Base-by-base conservation (phyloP, 2,329 filamentous ascomycete species). In the Microsporum audouinii region DNA sequence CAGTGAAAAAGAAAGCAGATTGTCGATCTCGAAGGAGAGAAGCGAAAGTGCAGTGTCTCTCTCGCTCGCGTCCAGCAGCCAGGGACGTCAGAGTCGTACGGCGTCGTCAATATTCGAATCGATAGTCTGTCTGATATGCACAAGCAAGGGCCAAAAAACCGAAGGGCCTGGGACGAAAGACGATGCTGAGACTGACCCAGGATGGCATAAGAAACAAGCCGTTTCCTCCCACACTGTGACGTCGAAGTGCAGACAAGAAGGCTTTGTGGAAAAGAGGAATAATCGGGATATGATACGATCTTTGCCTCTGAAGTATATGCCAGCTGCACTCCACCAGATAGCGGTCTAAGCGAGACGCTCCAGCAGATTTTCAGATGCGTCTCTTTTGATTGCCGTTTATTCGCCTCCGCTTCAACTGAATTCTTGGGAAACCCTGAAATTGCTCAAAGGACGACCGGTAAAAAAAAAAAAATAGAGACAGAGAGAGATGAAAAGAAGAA, bases 401-500 rank as follows among this genome's bases (percentile, higher is more conserved):
- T 55, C 31, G 49, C 49, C 49, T 55, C 49, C 49, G 49, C 49
- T 55, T 31, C 49, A 6, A 55, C 49, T 55, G 29, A 27, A 55
- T 34, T 55, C 31, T 55, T 29, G 31, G 14, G 49, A 34, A 55
- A 55, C 33, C 39, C 49, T 55, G 49, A 34, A 55, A 55, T 55
- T 55, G 12, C 31, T 31, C 55, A 17, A 57, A 57, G 55, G 55
- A 43, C 49, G 49, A n/a, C 49, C 31, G 43, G 5, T 7, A 5
- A 53, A 17, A 55, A 55, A 36, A 55, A 55, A 57, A 60, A 41
- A 49, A 61, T 49, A 59, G 61, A 59, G 60, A 39, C 38, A 41
- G 31, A 60, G 58, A 5, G 58, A 5, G 29, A 5, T 27, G 14
- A 36, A 59, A 58, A 47, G 55, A 41, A 43, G 56, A 55, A 51